Conservation (phyloP, 2,329 filamentous ascomycete species). For the Aureobasidium subglaciale region DNA sequence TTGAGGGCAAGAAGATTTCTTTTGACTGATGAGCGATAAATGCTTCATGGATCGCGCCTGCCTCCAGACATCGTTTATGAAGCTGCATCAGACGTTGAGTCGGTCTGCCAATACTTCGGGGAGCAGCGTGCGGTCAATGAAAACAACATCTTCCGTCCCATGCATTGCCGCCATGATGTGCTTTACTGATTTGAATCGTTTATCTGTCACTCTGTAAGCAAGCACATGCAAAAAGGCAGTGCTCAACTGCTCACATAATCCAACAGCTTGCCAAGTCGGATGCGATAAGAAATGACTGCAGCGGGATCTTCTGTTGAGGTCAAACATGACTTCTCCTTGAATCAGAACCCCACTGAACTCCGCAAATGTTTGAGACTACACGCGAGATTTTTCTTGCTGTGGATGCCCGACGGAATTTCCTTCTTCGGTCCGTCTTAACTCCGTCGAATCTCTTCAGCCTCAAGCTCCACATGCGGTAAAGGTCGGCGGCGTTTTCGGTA, state of each 20-base stretch:
- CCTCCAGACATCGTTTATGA: neutral
- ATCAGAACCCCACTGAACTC: neutral
- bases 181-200: neutral
- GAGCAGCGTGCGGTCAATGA: no score
- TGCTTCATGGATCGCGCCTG: neutral
- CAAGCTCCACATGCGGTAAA: neutral
- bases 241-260: slow-evolving; percentile 11
- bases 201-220: slow-evolving; percentile 7
- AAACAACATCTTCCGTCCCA: no score
- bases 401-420: neutral
- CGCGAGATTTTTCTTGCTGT: neutral
- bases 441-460: neutral
- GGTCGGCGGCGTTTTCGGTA: neutral
- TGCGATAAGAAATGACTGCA: neutral
- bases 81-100: no score
- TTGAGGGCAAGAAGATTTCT: slow-evolving; percentile 55
- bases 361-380: neutral
- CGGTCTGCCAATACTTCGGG: no score
- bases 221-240: no score
- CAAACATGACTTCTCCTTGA: neutral
- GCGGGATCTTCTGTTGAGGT: slow-evolving; percentile 3
- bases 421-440: neutral
- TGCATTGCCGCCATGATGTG: neutral
- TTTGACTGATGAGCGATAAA: slow-evolving; percentile 56
- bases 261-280: slow-evolving; percentile 1